Conservation (phyloP, 805 yeast genomes). For the Lachancea kluyveri region DNA sequence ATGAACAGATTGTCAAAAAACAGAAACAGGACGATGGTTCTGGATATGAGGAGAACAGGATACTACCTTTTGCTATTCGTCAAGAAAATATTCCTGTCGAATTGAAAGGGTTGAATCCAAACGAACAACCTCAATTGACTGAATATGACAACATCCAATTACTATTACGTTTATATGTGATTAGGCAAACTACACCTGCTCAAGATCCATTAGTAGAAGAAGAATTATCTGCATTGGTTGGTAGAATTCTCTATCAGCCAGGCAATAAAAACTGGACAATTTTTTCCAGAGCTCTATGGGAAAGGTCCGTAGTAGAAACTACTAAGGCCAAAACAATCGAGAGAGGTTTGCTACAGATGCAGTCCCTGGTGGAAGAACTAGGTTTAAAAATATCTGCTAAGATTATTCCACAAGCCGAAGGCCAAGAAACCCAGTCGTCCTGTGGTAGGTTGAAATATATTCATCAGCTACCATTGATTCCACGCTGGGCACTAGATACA, state of each 20-base stretch:
- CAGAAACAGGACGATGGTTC: constrained; percentile 34
- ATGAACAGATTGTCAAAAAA: constrained; percentile 34
- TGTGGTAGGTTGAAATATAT: constrained; percentile 60
- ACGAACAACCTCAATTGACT: constrained; percentile 66
- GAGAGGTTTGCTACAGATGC: constrained; percentile 90
- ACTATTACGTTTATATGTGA: constrained; percentile 55
- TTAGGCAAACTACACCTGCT: constrained; percentile 66
- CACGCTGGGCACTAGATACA: constrained; percentile 81
- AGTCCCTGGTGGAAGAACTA: constrained; percentile 81
- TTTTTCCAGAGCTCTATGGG: constrained; percentile 82
- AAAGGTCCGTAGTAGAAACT: constrained; percentile 78
- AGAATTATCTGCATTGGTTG: constrained; percentile 71
- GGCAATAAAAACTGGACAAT: constrained; percentile 54
- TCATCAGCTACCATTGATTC: constrained; percentile 68
- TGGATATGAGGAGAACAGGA: constrained; percentile 35
- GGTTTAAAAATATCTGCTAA: constrained; percentile 60
- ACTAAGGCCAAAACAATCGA: constrained; percentile 80
- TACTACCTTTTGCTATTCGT: constrained; percentile 58
- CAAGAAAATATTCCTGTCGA: constrained; percentile 57
- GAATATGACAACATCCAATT: constrained; percentile 72
- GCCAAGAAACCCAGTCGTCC: constrained; percentile 29
- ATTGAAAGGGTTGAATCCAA: constrained; percentile 62
- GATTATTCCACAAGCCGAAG: constrained; percentile 40
- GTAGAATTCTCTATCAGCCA: constrained; percentile 55
- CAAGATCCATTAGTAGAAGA: constrained; percentile 69